Evolutionary conservation across 2,329 filamentous ascomycete genomes (phyloP), one percentile per base, ranked within the genome.

Genomic region (Sclerotinia borealis): DNA sequence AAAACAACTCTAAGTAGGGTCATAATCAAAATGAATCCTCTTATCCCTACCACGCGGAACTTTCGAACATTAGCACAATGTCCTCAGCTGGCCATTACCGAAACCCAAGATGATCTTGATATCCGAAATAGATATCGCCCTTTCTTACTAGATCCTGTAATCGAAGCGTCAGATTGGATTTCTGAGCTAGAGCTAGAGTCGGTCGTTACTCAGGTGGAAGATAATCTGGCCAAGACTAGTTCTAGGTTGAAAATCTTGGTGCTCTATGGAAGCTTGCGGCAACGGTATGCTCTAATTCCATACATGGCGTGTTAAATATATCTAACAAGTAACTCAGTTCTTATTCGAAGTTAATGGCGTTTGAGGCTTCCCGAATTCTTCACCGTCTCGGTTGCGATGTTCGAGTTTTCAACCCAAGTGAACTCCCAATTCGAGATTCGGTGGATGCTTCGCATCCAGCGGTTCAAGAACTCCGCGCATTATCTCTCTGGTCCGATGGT

Each of bases 381-480:
- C 83, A 81, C 71, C 81, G 85, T 3, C 79, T 89, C 0, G 86
- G 86, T 29, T 88, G 85, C 70, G 86, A 89, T 67, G 86, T 89
- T 2, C 82, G 86, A 5, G 76, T 89, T 1, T 89, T 80, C 70
- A 75, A 89, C 64, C 86, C 86, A 0, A 72, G 75, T 0, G 81
- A 79, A 1, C 75, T 89, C 0, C 86, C 86, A 0, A 77, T 87
- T n/a, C 87, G 87, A 67, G 86, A 89, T 68, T 84, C 86, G 64
- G 76, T 79, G 2, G 47, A 52, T 34, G n/a, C 79, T 83, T 63
- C 72, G 4, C 85, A 89, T 67, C 75, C 78, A 0, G 86, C 86
- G 65, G 85, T 89, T 0, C 83, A 85, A 67, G 86, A 89, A 70
- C 77, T 89, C 7, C 79, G 86, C 4, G 77, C 81, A 9, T 77